Evolutionary conservation across 1,284 basidiomycete genomes (phyloP).

Genomic region (Cerioporus squamosus): DNA sequence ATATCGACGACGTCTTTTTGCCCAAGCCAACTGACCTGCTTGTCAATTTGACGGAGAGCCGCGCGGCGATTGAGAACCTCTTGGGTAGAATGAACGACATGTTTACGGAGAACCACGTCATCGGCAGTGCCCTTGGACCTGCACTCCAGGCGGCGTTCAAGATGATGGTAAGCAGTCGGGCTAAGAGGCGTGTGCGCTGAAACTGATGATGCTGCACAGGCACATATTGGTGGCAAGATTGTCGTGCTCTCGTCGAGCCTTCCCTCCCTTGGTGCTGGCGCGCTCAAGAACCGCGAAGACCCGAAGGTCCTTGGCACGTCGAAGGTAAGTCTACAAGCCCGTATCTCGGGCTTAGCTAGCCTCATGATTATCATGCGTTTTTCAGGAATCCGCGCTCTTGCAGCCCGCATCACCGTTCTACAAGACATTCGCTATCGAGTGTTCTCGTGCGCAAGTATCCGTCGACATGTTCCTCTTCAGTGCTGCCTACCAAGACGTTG

Average conservation of each 20-base stretch:
- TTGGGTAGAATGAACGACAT: conserved; percentile 89
- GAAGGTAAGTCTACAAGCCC: conserved; percentile 61
- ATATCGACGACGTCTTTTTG: conserved; percentile 96
- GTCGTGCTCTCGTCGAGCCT: conserved; percentile 88
- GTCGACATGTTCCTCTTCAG: conserved; percentile 99
- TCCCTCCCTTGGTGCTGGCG: conserved; percentile 89
- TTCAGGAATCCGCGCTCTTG: conserved; percentile 82
- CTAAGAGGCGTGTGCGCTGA: neutral
- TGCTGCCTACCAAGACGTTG: conserved; percentile 93
- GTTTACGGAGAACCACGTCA: conserved; percentile 93
- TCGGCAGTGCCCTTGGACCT: conserved; percentile 95
- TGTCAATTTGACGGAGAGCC: conserved; percentile 90
- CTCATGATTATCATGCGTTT: neutral
- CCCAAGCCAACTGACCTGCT: conserved; percentile 96
- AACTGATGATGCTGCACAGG: conserved; percentile 42
- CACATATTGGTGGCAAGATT: conserved; percentile 95
- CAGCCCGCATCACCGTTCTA: conserved; percentile 94
- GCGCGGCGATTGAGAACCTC: conserved; percentile 82
- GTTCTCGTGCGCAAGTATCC: conserved; percentile 95
- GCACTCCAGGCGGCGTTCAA: conserved; percentile 97
- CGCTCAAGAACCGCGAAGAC: conserved; percentile 96
- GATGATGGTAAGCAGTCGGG: conserved; percentile 69
- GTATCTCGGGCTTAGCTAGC: neutral
- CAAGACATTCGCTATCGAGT: conserved; percentile 99
- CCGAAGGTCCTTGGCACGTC: conserved; percentile 94